A percentile compares a stretch with the other conserved stretches of the same genome.
Evolutionary conservation across 805 yeast species (phyloP).

Genomic region (Metschnikowia proteae): DNA sequence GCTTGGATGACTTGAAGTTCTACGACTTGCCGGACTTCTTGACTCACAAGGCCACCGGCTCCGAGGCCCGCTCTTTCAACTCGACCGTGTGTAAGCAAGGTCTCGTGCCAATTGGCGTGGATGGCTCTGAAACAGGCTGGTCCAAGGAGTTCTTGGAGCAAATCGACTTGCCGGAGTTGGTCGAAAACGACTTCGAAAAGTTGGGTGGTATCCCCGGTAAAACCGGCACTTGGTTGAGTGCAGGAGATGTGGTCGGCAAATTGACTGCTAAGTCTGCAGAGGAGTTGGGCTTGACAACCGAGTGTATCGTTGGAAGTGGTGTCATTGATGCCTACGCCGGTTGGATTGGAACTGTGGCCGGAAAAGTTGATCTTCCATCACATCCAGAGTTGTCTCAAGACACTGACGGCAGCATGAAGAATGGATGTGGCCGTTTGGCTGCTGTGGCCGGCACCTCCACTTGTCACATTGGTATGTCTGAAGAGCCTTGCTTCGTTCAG

Average conservation of each 20-base stretch:
- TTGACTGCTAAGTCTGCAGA: slow-evolving; percentile 64
- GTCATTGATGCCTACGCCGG: slow-evolving; percentile 98
- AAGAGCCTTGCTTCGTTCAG: slow-evolving; percentile 80
- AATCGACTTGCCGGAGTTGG: slow-evolving; percentile 73
- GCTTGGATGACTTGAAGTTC: slow-evolving; percentile 64
- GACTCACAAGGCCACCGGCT: slow-evolving; percentile 86
- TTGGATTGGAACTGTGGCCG: slow-evolving; percentile 98
- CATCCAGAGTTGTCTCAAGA: slow-evolving; percentile 47
- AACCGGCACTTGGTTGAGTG: slow-evolving; percentile 71
- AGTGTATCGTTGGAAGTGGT: slow-evolving; percentile 87
- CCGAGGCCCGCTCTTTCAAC: slow-evolving; percentile 83
- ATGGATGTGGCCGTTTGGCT: slow-evolving; percentile 81
- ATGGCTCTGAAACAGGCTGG: slow-evolving; percentile 86
- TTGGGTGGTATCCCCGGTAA: slow-evolving; percentile 80
- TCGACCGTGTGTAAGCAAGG: slow-evolving; percentile 96
- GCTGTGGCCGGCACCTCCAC: slow-evolving; percentile 99
- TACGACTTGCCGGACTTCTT: slow-evolving; percentile 90
- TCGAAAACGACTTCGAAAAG: slow-evolving; percentile 68
- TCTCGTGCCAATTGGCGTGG: slow-evolving; percentile 87
- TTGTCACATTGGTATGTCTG: slow-evolving; percentile 86
- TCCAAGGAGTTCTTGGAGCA: slow-evolving; percentile 66
- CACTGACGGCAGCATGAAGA: slow-evolving; percentile 42
- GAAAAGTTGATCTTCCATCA: slow-evolving; percentile 65
- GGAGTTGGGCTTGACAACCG: slow-evolving; percentile 76
- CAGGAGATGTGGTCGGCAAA: slow-evolving; percentile 86